Conservation (phyloP, 176 grass and related monocot species). For the Dendrocalamus sinicus region DNA sequence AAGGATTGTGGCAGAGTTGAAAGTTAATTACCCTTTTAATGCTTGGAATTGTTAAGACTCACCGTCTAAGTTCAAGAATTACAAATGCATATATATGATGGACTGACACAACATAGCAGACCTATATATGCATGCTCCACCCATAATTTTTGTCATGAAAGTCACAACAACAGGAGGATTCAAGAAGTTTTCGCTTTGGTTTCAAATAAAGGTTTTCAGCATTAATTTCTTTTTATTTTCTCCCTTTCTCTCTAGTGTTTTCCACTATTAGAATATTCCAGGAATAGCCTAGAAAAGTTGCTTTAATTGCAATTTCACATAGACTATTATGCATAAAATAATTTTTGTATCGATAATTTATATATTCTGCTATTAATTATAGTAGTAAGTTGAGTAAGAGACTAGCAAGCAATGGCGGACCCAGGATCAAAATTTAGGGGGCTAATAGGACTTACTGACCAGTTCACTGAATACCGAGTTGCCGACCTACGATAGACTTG, state of each 20-base stretch:
- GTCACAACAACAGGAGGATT: background rate
- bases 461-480: too few species aligned
- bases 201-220: background rate
- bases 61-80: background rate
- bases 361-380: background rate
- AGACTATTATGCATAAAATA: background rate
- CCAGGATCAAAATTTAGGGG: too few species aligned
- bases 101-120: background rate
- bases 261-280: background rate
- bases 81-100: background rate
- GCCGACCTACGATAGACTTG: too few species aligned
- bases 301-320: background rate
- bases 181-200: background rate
- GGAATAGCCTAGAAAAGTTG: background rate
- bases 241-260: background rate
- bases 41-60: background rate
- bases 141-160: background rate
- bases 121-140: background rate
- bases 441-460: too few species aligned
- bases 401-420: too few species aligned
- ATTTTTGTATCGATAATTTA: background rate
- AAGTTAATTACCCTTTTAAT: background rate
- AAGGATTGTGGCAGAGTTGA: background rate
- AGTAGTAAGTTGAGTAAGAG: background rate
- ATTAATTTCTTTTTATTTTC: background rate